These are phyloP conservation scores for Kwoniella europaea DNA, from an alignment of 768 basidiomycete species.

Conservation along the genomic window DNA sequence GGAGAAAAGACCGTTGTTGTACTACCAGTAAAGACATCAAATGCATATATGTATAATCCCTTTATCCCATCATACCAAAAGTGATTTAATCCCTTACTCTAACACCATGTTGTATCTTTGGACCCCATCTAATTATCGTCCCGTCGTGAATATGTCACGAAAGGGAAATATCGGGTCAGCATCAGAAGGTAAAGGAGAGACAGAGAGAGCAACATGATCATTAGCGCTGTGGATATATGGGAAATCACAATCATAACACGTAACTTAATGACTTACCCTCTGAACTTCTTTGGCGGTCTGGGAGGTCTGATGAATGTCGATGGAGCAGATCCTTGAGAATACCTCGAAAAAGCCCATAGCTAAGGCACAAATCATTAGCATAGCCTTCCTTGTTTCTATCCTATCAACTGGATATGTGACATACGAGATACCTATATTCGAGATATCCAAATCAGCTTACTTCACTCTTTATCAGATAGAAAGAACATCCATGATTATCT, in stretches of 20 bases:
- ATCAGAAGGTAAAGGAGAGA: neutral
- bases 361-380: slow-evolving; percentile 3
- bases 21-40: neutral
- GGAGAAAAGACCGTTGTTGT: neutral
- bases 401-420: neutral
- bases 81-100: slow-evolving; percentile 29
- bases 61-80: neutral
- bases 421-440: neutral
- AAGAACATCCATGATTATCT: neutral
- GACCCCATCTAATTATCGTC: slow-evolving; percentile 42
- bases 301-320: slow-evolving; percentile 37
- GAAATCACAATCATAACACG: too few relatives aligned
- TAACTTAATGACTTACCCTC: slow-evolving; percentile 41
- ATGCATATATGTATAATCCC: slow-evolving; percentile 14
- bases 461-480: neutral
- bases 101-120: slow-evolving; percentile 49
- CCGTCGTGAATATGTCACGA: neutral
- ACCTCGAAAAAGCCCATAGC: slow-evolving; percentile 50
- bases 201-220: slow-evolving; percentile 14
- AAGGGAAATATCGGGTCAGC: too few relatives aligned
- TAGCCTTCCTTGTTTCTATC: neutral
- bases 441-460: slow-evolving; percentile 33
- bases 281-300: slow-evolving; percentile 43
- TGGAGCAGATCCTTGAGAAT: slow-evolving; percentile 39
- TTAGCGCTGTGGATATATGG: slow-evolving; percentile 2